Conservation (phyloP, 352 stramenopile genomes). For the Pythium biforme region DNA sequence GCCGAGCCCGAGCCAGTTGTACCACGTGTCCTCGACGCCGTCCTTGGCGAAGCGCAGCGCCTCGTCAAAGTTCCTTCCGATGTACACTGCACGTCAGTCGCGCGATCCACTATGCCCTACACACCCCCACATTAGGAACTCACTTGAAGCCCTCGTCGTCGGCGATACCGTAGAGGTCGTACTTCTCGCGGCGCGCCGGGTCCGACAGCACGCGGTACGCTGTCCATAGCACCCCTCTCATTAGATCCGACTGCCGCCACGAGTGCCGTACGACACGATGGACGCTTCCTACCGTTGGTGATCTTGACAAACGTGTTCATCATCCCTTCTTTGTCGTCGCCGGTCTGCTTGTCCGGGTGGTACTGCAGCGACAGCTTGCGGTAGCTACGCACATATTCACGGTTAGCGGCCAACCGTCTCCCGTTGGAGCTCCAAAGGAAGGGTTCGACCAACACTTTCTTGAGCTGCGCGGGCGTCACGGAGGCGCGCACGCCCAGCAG, state of each 20-base stretch:
- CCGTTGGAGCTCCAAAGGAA: too few species aligned
- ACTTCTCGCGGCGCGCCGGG: conserved; percentile 70
- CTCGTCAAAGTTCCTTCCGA: conserved; percentile 79
- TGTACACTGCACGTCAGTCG: too few species aligned
- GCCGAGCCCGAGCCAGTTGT: conserved; percentile 69
- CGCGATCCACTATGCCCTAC: too few species aligned
- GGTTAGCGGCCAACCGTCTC: too few species aligned
- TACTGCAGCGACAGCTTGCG: conserved; percentile 93
- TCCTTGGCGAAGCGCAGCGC: conserved; percentile 62
- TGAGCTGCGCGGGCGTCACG: conserved; percentile 56
- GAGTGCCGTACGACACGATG: too few species aligned
- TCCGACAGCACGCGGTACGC: conserved; percentile 78
- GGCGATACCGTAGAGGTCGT: conserved; percentile 76
- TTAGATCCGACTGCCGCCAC: too few species aligned
- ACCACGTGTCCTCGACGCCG: conserved; percentile 65
- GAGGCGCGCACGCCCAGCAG: conserved; percentile 57
- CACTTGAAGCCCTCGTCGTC: conserved; percentile 78
- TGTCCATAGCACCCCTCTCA: too few species aligned
- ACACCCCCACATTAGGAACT: too few species aligned
- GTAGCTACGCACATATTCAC: conserved; percentile 56
- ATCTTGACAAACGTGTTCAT: conserved; percentile 79
- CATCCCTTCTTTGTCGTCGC: conserved; percentile 49
- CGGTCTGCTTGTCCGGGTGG: conserved; percentile 93
- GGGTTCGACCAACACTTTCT: conserved; percentile 50
- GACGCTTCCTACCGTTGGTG: too few species aligned